Evolutionary conservation across 371 early-diverging fungal species (phyloP).

Genomic region (Rhizomucor pusillus): DNA sequence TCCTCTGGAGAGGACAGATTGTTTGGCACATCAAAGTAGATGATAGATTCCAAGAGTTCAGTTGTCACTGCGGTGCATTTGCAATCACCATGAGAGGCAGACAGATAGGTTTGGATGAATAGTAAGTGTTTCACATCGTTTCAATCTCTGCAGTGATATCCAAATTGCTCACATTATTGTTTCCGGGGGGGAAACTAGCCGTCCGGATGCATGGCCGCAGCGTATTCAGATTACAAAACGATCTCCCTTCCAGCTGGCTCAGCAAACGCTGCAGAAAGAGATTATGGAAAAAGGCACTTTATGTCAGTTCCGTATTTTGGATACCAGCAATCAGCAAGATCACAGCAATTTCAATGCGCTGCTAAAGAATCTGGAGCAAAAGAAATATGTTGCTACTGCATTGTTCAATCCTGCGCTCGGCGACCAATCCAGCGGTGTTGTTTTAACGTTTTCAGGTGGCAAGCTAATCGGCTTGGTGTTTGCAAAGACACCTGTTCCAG

Average conservation of each 20-base stretch:
- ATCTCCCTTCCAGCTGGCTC: slow-evolving; percentile 43
- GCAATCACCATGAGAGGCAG: slow-evolving; percentile 39
- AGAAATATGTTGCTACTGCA: slow-evolving; percentile 51
- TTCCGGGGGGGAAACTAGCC: slow-evolving; percentile 22
- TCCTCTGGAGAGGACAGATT: slow-evolving; percentile 55
- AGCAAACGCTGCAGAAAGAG: slow-evolving; percentile 36
- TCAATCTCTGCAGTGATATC: too few species aligned
- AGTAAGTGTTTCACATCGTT: too few species aligned
- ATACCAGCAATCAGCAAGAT: slow-evolving; percentile 43
- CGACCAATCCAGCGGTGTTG: slow-evolving; percentile 43
- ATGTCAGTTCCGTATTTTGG: slow-evolving; percentile 50
- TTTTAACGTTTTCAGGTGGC: slow-evolving; percentile 42
- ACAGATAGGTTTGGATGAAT: slow-evolving; percentile 43
- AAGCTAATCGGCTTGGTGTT: slow-evolving; percentile 56
- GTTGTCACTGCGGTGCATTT: slow-evolving; percentile 50
- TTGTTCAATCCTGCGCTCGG: slow-evolving; percentile 32
- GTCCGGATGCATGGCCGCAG: slow-evolving; percentile 51
- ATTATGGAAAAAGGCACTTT: slow-evolving; percentile 47
- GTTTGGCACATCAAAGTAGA: slow-evolving; percentile 51
- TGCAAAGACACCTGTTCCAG: slow-evolving; percentile 46
- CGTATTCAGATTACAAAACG: slow-evolving; percentile 49
- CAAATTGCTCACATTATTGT: too few species aligned
- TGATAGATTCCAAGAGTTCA: slow-evolving; percentile 43
- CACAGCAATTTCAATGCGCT: slow-evolving; percentile 45
- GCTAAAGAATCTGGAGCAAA: slow-evolving; percentile 47